Evolutionary conservation across 2,329 filamentous ascomycete species (phyloP).

Genomic region (Epichloe baconii): DNA sequence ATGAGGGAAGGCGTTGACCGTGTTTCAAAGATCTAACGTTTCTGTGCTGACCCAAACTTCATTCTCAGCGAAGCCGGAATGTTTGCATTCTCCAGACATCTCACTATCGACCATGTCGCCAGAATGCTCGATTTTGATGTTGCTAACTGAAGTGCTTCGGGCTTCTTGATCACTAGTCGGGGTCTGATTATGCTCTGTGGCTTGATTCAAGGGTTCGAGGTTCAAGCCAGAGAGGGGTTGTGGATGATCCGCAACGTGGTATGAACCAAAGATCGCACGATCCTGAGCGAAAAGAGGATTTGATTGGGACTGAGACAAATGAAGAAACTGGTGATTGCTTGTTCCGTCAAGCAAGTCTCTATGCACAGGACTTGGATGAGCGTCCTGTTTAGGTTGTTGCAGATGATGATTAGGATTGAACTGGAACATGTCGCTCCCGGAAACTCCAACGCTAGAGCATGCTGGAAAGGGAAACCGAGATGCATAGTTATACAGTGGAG

Average conservation of each 20-base stretch:
- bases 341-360: conserved; percentile 11
- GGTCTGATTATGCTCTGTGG: conserved; percentile 8
- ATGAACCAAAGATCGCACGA: conserved; percentile 16
- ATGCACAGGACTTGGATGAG: conserved; percentile 9
- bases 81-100: conserved; percentile 13
- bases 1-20: not conserved
- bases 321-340: conserved; percentile 14
- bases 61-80: conserved; percentile 8
- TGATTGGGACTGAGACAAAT: conserved; percentile 16
- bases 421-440: conserved; percentile 16
- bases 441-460: conserved; percentile 12
- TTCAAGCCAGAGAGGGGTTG: conserved; percentile 14
- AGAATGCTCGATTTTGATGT: conserved; percentile 14
- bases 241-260: conserved; percentile 11
- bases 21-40: conserved; percentile 3
- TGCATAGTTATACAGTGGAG: conserved; percentile 18
- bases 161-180: conserved; percentile 9
- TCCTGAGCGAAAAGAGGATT: conserved; percentile 23
- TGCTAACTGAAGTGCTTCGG: conserved; percentile 2
- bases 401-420: conserved; percentile 12
- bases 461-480: conserved; percentile 16
- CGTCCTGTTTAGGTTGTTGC: conserved; percentile 16
- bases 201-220: conserved; percentile 19
- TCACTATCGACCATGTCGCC: conserved; percentile 13
- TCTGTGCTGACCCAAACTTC: conserved; percentile 6